These are phyloP conservation scores for Caryocar brasiliense DNA, from an alignment of 441 rosid genomes.

Conservation along the genomic window DNA sequence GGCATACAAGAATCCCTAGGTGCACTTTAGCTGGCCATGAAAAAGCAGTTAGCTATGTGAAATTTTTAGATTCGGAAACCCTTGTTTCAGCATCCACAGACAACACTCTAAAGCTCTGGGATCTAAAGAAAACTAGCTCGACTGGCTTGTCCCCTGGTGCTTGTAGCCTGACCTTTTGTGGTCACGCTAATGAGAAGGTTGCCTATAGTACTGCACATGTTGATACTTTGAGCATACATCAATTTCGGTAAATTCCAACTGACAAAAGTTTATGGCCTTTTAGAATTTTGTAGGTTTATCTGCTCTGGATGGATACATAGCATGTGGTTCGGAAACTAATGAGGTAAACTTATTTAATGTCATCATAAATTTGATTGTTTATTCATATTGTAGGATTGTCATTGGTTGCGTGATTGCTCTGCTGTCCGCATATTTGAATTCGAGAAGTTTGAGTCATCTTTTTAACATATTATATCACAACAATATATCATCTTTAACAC, in stretches of 20 bases:
- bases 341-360: constrained; percentile 39
- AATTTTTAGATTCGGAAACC: constrained; percentile 68
- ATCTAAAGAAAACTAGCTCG: constrained; percentile 44
- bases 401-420: not conserved
- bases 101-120: constrained; percentile 75
- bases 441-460: not conserved
- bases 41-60: constrained; percentile 77
- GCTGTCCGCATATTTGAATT: not conserved
- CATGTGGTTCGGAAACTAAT: constrained; percentile 78
- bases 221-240: not conserved
- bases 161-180: constrained; percentile 50
- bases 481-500: no score
- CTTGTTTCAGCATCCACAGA: constrained; percentile 81
- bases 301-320: constrained; percentile 65
- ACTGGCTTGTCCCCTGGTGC: constrained; percentile 37
- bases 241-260: constrained; percentile 8
- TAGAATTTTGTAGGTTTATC: constrained; percentile 86
- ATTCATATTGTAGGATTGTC: not conserved
- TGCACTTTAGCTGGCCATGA: constrained; percentile 60
- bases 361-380: not conserved
- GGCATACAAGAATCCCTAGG: constrained; percentile 59
- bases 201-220: not conserved
- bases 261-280: constrained; percentile 10
- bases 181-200: constrained; percentile 77
- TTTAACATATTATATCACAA: no score